Conservation (phyloP, 2,329 filamentous ascomycete genomes). For the Acephala macrosclerotiorum region DNA sequence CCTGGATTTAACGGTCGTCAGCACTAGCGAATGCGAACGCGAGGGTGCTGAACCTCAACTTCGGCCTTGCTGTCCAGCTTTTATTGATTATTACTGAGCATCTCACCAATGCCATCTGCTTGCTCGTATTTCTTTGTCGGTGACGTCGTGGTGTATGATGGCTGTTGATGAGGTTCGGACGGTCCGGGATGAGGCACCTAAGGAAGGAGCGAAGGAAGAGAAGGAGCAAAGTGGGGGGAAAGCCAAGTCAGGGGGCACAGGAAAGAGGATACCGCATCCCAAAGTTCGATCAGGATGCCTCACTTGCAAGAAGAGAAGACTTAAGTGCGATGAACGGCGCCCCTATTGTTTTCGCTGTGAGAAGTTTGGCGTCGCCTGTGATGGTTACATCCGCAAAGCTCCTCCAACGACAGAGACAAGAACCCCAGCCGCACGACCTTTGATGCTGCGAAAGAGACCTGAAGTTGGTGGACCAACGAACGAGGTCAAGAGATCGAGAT, state of each 20-base stretch:
- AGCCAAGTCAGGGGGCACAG: not conserved
- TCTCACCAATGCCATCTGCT: not conserved
- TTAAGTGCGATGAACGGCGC: constrained; percentile 22
- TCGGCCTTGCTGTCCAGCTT: not conserved
- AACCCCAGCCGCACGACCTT: not conserved
- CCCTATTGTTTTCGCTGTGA: constrained; percentile 18
- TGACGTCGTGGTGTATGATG: not conserved
- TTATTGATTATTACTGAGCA: not conserved
- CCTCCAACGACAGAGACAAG: not conserved
- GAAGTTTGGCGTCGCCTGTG: constrained; percentile 1
- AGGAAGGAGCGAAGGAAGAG: not conserved
- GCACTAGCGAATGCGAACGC: not conserved
- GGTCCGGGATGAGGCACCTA: not conserved
- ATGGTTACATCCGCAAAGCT: not conserved
- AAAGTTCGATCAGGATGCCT: constrained; percentile 22
- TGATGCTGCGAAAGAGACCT: not conserved
- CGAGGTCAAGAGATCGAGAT: constrained; percentile 7
- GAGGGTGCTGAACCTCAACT: not conserved
- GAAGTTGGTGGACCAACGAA: not conserved
- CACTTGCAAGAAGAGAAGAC: constrained; percentile 19
- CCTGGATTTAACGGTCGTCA: not conserved
- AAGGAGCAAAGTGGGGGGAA: not conserved
- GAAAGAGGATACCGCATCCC: constrained; percentile 6
- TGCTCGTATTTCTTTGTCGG: not conserved
- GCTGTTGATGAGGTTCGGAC: not conserved